phyloP scores from a whole-genome alignment of 31 red algal genomes.

The Bonnemaisonia californica region DNA sequence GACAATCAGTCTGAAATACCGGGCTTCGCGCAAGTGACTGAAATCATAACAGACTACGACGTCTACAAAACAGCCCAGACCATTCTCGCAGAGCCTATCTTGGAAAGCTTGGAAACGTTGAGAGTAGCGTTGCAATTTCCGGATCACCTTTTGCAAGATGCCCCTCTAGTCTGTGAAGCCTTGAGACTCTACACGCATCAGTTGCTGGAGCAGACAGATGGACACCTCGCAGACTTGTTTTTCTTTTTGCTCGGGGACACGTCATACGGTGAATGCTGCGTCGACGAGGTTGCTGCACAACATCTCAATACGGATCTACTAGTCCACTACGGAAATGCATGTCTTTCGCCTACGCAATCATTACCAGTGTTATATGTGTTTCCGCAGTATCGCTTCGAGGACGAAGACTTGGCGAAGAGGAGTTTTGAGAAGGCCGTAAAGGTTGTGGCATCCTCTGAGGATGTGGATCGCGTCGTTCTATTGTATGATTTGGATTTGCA shows the following conservation, averaged over 20 bases:
- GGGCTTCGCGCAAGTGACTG: not conserved
- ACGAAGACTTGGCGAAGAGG: not conserved
- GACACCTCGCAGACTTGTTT: not conserved
- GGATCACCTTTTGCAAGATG: constrained; percentile 50
- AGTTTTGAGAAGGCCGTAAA: constrained; percentile 21
- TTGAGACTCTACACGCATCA: constrained; percentile 3
- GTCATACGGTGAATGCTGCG: constrained; percentile 88
- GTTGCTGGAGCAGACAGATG: not conserved
- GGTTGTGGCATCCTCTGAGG: not conserved
- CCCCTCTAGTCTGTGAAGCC: constrained; percentile 43
- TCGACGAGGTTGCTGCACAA: constrained; percentile 81
- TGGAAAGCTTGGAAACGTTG: not conserved
- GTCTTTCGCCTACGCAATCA: constrained; percentile 65
- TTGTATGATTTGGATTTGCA: constrained; percentile 59
- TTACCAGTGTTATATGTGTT: constrained; percentile 77
- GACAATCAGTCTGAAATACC: not conserved
- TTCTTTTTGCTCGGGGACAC: constrained; percentile 86
- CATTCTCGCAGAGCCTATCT: not conserved
- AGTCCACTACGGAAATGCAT: constrained; percentile 87
- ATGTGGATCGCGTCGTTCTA: constrained; percentile 33
- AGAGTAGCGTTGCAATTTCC: constrained; percentile 74
- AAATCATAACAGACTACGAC: constrained; percentile 8
- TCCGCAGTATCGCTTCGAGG: constrained; percentile 31
- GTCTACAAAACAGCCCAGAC: not conserved
- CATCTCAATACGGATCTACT: constrained; percentile 68